Percentiles rank a stretch among this genome's conserved stretches.
Evolutionary conservation across 257 asterid species (phyloP).

Genomic region (Solanum acaule): DNA sequence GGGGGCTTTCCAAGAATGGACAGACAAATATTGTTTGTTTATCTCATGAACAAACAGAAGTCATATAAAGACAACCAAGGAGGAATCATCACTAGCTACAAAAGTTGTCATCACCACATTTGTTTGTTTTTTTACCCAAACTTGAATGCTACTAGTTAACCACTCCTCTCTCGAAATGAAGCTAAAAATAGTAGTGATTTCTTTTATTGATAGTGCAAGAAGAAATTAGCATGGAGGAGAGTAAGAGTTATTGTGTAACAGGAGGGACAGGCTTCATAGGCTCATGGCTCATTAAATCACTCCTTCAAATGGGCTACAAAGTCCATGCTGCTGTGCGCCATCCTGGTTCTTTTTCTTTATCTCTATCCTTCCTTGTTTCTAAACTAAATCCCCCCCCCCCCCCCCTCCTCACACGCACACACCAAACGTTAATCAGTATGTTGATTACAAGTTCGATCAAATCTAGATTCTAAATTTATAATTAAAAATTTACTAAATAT

Average conservation of each 20-base stretch:
- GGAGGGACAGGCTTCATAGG: conserved; percentile 87
- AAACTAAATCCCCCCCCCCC: no score
- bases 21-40: not conserved
- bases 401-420: no score
- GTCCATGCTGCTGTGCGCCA: conserved; percentile 73
- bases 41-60: not conserved
- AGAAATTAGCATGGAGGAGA: no score
- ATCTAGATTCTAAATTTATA: no score
- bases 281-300: conserved; percentile 84
- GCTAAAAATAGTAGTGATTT: not conserved
- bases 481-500: no score
- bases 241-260: conserved; percentile 63
- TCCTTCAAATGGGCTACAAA: conserved; percentile 41
- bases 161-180: not conserved
- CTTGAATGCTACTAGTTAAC: not conserved
- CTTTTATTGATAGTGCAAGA: not conserved
- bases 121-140: not conserved
- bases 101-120: not conserved
- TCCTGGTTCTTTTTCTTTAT: conserved; percentile 27
- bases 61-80: not conserved
- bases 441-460: no score
- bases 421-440: no score
- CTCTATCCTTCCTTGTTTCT: not conserved
- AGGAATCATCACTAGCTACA: not conserved
- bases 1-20: not conserved